phyloP scores from a whole-genome alignment of 495 filamentous ascomycete genomes.

The Hyaloscypha variabilis region DNA sequence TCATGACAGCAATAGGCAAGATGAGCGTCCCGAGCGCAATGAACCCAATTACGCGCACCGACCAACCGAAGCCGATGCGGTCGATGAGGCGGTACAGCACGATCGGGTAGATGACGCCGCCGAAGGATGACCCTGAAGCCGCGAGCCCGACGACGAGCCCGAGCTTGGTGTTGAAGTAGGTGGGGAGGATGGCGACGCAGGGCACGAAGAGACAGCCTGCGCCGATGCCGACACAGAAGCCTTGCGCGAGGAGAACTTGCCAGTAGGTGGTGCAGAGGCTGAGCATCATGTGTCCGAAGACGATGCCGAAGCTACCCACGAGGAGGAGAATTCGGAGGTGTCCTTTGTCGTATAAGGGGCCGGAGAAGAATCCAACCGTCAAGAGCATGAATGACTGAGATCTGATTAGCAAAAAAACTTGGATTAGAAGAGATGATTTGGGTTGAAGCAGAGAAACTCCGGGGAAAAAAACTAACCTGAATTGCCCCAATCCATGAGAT shows the following conservation, averaged over 20 bases:
- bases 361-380: conserved; percentile 51
- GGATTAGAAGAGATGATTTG: too few species aligned
- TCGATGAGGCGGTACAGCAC: conserved; percentile 69
- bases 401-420: too few species aligned
- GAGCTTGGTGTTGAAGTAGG: conserved; percentile 68
- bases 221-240: conserved; percentile 68
- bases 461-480: too few species aligned
- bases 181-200: conserved; percentile 64
- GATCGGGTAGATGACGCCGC: conserved; percentile 74
- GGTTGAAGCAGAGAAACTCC: too few species aligned
- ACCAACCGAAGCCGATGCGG: conserved; percentile 75
- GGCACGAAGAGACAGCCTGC: conserved; percentile 74
- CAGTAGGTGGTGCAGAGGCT: conserved; percentile 66
- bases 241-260: conserved; percentile 65
- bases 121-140: conserved; percentile 32
- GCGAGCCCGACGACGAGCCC: conserved; percentile 60
- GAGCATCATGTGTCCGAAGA: conserved; percentile 67
- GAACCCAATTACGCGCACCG: conserved; percentile 73
- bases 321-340: conserved; percentile 59
- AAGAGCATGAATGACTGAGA: conserved; percentile 55
- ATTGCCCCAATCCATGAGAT: conserved; percentile 64
- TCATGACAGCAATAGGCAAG: conserved; percentile 25
- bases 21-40: conserved; percentile 58
- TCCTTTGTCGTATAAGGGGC: conserved; percentile 58
- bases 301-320: conserved; percentile 51